phyloP scores from a whole-genome alignment of 1,284 basidiomycete species.

The Anthracocystis walkeri region DNA sequence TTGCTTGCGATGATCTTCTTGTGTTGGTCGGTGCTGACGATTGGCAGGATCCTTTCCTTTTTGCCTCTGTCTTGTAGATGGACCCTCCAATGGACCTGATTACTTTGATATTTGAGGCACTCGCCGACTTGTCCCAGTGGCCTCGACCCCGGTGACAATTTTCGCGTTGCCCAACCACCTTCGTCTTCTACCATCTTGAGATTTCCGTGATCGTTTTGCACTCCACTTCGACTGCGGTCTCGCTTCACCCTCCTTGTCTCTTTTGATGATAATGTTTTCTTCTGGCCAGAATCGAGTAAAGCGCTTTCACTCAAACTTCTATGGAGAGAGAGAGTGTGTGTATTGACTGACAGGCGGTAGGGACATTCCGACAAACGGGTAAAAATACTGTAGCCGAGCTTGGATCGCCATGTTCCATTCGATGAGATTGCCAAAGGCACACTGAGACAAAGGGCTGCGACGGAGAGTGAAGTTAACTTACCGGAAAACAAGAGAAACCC shows the following conservation, averaged over 20 bases:
- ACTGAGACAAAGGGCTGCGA: too few species aligned
- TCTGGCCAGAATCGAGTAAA: slow-evolving; percentile 6
- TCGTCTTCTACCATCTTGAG: slow-evolving; percentile 2
- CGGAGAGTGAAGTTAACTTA: too few species aligned
- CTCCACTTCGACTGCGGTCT: neutral
- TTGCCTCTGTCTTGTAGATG: neutral
- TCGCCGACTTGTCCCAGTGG: slow-evolving; percentile 29
- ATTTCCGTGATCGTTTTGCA: neutral
- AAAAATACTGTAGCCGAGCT: too few species aligned
- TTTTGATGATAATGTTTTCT: neutral
- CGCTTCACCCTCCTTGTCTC: neutral
- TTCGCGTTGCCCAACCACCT: neutral
- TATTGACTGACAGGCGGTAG: too few species aligned
- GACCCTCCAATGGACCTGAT: slow-evolving; percentile 12
- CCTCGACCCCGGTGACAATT: neutral
- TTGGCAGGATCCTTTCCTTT: neutral
- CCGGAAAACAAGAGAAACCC: too few species aligned
- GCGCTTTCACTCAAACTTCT: slow-evolving; percentile 1
- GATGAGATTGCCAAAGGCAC: too few species aligned
- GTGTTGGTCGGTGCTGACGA: neutral
- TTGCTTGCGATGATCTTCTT: neutral
- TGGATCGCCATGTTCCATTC: too few species aligned
- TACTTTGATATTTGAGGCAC: slow-evolving; percentile 9
- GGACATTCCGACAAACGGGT: too few species aligned
- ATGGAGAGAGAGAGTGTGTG: too few species aligned